These are phyloP conservation scores for Aureobasidium namibiae DNA, from an alignment of 2,329 filamentous ascomycete genomes.

Conservation along the genomic window DNA sequence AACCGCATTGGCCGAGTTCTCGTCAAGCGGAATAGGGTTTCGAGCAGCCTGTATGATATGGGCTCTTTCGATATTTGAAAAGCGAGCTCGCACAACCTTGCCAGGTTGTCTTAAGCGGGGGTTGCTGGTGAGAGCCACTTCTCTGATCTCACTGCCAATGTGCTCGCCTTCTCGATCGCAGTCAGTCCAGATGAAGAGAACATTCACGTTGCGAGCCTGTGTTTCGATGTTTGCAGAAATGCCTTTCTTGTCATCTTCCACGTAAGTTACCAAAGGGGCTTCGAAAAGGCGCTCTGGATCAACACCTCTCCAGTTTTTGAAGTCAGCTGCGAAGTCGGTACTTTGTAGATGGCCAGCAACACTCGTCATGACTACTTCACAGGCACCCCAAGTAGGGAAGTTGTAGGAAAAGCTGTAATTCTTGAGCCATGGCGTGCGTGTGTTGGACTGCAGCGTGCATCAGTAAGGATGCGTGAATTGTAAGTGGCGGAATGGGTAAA, in stretches of 20 bases:
- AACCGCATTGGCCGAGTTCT: slow-evolving; percentile 80
- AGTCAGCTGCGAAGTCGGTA: slow-evolving; percentile 67
- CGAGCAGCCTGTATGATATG: slow-evolving; percentile 81
- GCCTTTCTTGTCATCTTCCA: slow-evolving; percentile 65
- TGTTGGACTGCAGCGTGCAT: background rate
- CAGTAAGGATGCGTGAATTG: slow-evolving; percentile 26
- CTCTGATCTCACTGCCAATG: slow-evolving; percentile 84
- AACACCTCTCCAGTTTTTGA: slow-evolving; percentile 73
- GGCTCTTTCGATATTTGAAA: slow-evolving; percentile 93
- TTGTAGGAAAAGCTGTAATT: slow-evolving; percentile 90
- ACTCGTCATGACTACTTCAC: slow-evolving; percentile 85
- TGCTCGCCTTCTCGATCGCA: slow-evolving; percentile 97
- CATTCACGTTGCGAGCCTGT: slow-evolving; percentile 63
- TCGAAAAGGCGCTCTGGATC: slow-evolving; percentile 73
- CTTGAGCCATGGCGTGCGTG: slow-evolving; percentile 58
- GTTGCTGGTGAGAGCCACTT: slow-evolving; percentile 70
- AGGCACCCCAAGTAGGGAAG: slow-evolving; percentile 74
- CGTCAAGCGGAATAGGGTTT: slow-evolving; percentile 69
- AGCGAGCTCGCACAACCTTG: slow-evolving; percentile 75
- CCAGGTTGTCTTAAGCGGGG: slow-evolving; percentile 44
- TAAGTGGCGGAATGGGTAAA: background rate
- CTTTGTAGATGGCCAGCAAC: slow-evolving; percentile 80
- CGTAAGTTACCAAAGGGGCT: slow-evolving; percentile 61
- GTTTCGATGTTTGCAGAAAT: slow-evolving; percentile 79
- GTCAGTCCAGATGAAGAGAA: slow-evolving; percentile 96